Evolutionary conservation across 257 asterid species (phyloP).

Genomic region (Solanum chmielewskii): DNA sequence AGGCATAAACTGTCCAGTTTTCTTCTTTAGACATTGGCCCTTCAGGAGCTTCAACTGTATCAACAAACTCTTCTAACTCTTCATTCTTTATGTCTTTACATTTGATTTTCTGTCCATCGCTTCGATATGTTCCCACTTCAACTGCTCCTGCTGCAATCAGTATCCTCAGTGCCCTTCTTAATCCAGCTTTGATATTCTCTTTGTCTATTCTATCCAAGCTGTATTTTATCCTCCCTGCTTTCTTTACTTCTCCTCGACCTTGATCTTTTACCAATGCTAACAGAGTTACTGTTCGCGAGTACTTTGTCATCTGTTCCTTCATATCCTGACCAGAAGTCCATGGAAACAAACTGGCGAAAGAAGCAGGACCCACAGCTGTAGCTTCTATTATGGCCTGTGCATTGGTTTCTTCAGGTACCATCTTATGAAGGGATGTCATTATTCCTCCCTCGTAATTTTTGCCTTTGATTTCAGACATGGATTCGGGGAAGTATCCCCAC

Average conservation of each 20-base stretch:
- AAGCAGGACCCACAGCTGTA: slow-evolving; percentile 53
- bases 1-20: slow-evolving; percentile 50
- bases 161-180: slow-evolving; percentile 64
- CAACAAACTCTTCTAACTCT: slow-evolving; percentile 65
- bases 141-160: slow-evolving; percentile 73
- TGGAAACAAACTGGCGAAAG: slow-evolving; percentile 43
- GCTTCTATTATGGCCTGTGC: slow-evolving; percentile 50
- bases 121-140: slow-evolving; percentile 82
- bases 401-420: slow-evolving; percentile 30
- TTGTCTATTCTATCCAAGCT: slow-evolving; percentile 25
- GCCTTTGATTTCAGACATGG: slow-evolving; percentile 34
- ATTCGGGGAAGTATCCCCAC: slow-evolving; percentile 90
- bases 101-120: slow-evolving; percentile 60
- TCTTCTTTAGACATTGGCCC: slow-evolving; percentile 51
- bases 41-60: slow-evolving; percentile 29
- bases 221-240: slow-evolving; percentile 34
- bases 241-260: slow-evolving; percentile 60
- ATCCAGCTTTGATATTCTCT: slow-evolving; percentile 48
- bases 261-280: slow-evolving; percentile 52
- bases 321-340: slow-evolving; percentile 62
- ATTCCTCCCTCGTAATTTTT: slow-evolving; percentile 73
- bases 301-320: slow-evolving; percentile 50
- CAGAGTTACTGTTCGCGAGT: slow-evolving; percentile 46
- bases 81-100: slow-evolving; percentile 35
- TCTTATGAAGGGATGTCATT: slow-evolving; percentile 62